Conservation (phyloP, 257 asterid species). For the Marsdenia floribunda region DNA sequence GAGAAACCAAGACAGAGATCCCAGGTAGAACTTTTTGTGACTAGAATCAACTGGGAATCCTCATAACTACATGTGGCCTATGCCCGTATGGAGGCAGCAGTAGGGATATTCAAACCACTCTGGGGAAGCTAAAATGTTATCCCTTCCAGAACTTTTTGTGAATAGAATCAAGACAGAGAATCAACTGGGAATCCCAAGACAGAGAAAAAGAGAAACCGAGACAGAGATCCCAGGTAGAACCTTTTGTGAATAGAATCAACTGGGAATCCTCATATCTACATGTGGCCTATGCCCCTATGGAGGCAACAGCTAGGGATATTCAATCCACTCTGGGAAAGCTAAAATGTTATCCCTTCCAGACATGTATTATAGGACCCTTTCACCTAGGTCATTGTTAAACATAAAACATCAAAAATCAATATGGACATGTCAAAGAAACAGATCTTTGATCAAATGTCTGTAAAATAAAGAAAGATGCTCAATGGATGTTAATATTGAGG, state of each 20-base stretch:
- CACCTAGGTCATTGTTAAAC: neutral
- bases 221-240: neutral
- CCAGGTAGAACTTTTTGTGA: neutral
- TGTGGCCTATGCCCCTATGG: neutral
- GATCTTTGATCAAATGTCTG: neutral
- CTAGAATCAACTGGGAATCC: neutral
- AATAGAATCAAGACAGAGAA: no score
- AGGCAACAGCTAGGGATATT: neutral
- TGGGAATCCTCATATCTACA: neutral
- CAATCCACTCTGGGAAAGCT: neutral
- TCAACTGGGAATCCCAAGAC: no score
- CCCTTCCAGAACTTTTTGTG: no score
- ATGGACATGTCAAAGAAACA: neutral
- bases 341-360: neutral
- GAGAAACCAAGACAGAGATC: neutral
- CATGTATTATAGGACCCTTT: neutral
- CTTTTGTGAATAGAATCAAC: neutral
- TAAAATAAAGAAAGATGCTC: neutral
- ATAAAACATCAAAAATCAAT: neutral
- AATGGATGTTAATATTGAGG: neutral
- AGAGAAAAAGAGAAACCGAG: neutral
- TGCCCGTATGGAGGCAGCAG: neutral
- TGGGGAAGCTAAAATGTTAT: no score
- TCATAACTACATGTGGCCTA: neutral
- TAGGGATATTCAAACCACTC: neutral